Evolutionary conservation across 371 early-diverging fungal genomes (phyloP).

Genomic region (Mortierella sp.): DNA sequence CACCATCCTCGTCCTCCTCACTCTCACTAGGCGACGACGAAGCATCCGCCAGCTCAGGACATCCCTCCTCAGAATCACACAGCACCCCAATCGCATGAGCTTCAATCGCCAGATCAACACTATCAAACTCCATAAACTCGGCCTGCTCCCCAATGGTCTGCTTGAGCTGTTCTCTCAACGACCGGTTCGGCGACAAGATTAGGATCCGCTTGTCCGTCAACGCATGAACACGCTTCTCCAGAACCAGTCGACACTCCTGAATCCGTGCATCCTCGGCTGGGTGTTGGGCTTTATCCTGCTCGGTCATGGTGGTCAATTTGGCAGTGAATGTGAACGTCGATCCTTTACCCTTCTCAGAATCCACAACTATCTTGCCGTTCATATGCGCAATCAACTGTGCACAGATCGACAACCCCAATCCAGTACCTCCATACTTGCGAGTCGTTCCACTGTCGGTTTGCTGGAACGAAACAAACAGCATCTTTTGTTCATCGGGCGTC

Average conservation of each 20-base stretch:
- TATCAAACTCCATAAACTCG: conserved; percentile 34
- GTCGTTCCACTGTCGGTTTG: conserved; percentile 75
- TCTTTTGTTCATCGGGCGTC: conserved; percentile 68
- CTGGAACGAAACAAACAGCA: conserved; percentile 70
- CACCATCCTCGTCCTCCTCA: neutral
- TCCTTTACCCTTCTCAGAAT: conserved; percentile 67
- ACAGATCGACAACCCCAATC: conserved; percentile 74
- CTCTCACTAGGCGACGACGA: neutral
- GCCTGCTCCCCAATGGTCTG: neutral
- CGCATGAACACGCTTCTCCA: conserved; percentile 23
- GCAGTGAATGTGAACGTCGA: conserved; percentile 70
- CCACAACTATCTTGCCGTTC: conserved; percentile 69
- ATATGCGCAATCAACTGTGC: conserved; percentile 68
- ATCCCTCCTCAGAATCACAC: conserved; percentile 3
- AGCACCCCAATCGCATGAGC: conserved; percentile 33
- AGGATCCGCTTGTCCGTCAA: conserved; percentile 54
- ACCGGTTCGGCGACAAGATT: conserved; percentile 48
- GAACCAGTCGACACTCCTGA: conserved; percentile 44
- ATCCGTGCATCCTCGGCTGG: conserved; percentile 45
- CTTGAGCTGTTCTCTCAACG: conserved; percentile 32
- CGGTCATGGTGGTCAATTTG: conserved; percentile 51
- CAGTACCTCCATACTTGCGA: conserved; percentile 76
- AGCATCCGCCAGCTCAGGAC: conserved; percentile 8
- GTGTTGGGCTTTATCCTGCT: conserved; percentile 43
- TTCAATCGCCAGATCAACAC: conserved; percentile 28